phyloP scores from a whole-genome alignment of 2,329 filamentous ascomycete species.

The Passalora sequoiae region DNA sequence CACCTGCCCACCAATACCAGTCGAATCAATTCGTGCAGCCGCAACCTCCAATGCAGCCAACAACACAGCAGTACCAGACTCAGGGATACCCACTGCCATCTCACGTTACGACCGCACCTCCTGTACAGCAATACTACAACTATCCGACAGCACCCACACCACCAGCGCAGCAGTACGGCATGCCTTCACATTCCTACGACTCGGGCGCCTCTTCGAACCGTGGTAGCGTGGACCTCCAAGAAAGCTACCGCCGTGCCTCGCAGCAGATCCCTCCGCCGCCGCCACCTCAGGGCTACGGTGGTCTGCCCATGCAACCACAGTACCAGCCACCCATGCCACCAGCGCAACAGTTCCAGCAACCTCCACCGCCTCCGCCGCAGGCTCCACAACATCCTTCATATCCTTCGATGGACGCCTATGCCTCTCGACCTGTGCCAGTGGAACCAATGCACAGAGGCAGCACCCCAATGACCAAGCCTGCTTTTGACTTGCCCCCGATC shows the following conservation, averaged over 20 bases:
- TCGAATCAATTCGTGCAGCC: conserved; percentile 29
- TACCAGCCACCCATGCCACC: conserved; percentile 29
- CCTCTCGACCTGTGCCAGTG: conserved; percentile 20
- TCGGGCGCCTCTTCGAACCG: conserved; percentile 31
- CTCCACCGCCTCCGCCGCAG: conserved; percentile 18
- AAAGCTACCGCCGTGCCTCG: conserved; percentile 41
- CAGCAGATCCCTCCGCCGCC: conserved; percentile 36
- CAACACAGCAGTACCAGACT: conserved; percentile 26
- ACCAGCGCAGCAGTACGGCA: conserved; percentile 36
- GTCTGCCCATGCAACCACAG: conserved; percentile 34
- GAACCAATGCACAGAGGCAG: conserved; percentile 24
- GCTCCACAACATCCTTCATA: conserved; percentile 17
- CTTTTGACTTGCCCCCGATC: conserved; percentile 38
- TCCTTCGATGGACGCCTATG: conserved; percentile 20
- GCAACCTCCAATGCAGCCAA: conserved; percentile 33
- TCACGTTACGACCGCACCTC: not conserved
- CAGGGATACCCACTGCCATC: conserved; percentile 25
- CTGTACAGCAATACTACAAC: conserved; percentile 38
- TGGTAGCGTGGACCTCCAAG: conserved; percentile 37
- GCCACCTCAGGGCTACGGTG: conserved; percentile 26
- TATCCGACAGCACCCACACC: conserved; percentile 35
- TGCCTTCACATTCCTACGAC: conserved; percentile 26
- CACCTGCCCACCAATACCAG: conserved; percentile 25
- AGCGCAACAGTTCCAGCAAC: conserved; percentile 28
- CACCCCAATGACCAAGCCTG: conserved; percentile 19